phyloP scores from a whole-genome alignment of 768 basidiomycete species.

The Sarcodon sp. region DNA sequence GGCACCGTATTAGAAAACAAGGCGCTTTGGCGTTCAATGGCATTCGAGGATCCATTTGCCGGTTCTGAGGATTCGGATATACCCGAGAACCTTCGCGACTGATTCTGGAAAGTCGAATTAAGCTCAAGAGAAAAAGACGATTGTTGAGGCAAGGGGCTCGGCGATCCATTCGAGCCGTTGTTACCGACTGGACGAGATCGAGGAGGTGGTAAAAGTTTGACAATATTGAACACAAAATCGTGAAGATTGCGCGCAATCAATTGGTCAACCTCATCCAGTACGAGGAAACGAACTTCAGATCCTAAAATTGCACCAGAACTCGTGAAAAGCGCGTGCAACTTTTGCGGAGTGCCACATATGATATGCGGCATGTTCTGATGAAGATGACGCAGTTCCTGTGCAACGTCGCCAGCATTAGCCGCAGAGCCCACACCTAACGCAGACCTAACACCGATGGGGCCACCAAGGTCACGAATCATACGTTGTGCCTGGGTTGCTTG shows the following conservation, averaged over 20 bases:
- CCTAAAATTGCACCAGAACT: constrained; percentile 65
- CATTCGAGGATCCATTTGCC: constrained; percentile 20
- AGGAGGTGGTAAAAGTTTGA: constrained; percentile 85
- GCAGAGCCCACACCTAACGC: constrained; percentile 79
- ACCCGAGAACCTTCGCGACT: constrained; percentile 45
- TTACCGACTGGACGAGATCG: constrained; percentile 43
- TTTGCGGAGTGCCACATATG: constrained; percentile 95
- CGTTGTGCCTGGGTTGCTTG: constrained; percentile 96
- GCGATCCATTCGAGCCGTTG: constrained; percentile 1
- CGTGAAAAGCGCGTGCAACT: constrained; percentile 86
- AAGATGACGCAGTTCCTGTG: constrained; percentile 69
- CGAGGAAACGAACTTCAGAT: constrained; percentile 82
- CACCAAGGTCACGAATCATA: constrained; percentile 90
- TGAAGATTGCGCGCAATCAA: constrained; percentile 94
- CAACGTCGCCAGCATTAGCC: constrained; percentile 41
- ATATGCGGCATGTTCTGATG: constrained; percentile 92
- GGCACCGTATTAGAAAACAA: constrained; percentile 98
- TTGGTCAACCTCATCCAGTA: constrained; percentile 97
- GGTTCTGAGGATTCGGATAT: constrained; percentile 34
- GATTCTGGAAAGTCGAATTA: constrained; percentile 22
- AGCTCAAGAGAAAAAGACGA: constrained; percentile 1
- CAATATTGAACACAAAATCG: constrained; percentile 88
- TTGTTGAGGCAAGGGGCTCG: constrained; percentile 9
- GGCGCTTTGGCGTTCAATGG: constrained; percentile 81
- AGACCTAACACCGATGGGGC: constrained; percentile 84